Evolutionary conservation across 371 early-diverging fungal species (phyloP), one percentile per base, ranked within the genome.

Genomic region (Mucor racemosus): DNA sequence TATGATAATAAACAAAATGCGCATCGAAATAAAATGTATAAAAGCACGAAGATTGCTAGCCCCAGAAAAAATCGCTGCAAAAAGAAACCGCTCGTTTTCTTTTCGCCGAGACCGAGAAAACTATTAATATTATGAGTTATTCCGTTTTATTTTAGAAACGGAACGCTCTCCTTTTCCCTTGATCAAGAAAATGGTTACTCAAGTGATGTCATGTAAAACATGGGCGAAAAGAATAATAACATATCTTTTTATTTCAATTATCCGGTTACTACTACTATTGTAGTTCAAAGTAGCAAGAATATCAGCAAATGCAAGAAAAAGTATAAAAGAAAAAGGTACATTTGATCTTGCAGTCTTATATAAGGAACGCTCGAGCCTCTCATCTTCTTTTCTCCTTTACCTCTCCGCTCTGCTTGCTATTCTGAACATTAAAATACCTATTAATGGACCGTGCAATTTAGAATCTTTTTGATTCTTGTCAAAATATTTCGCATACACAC

Each of bases 311-410:
- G 7, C 17, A 44, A 17, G 44, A 17, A 15, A 15, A 3, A 17
- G 6, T 7, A 7, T 44, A n/a, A n/a, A 14, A 44, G 15, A 15
- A 44, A 15, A 17, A 17, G 44, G 17, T 44, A 15, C 17, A 44
- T 44, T 44, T n/a, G n/a, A n/a, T n/a, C n/a, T n/a, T n/a, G 17
- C 44, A 44, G 8, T 44, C 17, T 17, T 17, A 17, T 17, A n/a
- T 44, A 44, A 44, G 17, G 44, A 44, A 44, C 44, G 44, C 44
- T 44, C 44, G 44, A 44, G 44, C 44, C 44, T 44, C 44, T 44
- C 44, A n/a, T n/a, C n/a, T n/a, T n/a, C n/a, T n/a, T n/a, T n/a
- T n/a, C n/a, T n/a, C n/a, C n/a, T n/a, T n/a, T n/a, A n/a, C 44
- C 44, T 44, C 44, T 44, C 44, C 17, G 44, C 17, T 44, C 17